Evolutionary conservation across 345 rosid species (phyloP), one percentile per base, ranked within the genome.

Genomic region (Melastoma malabathricum): DNA sequence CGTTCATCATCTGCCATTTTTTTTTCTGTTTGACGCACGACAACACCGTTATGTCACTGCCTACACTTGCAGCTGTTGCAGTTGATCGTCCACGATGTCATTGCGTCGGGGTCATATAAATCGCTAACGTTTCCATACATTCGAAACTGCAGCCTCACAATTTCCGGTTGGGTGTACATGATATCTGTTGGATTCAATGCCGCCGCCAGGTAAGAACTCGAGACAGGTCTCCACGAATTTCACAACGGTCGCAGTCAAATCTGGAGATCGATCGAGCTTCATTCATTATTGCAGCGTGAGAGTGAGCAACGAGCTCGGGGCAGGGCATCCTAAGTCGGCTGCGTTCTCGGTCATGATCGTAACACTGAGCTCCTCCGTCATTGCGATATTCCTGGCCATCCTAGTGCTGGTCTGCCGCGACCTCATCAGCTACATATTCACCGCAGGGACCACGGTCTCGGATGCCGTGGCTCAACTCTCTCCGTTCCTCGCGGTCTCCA

Each of bases 111-210:
- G 10, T 51, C 54, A 3, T 20, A 18, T 13, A 8, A 27, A 43
- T 23, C 16, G 16, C 16, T 15, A 9, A 9, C 10, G 59, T 17
- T 8, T 6, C 18, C 15, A 7, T 48, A 18, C 10, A 25, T 57
- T 15, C 9, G 10, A 8, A 9, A 46, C 23, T 19, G 71, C 75
- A 83, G 93, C 62, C 68, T 74, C 83, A 58, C 79, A 1, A 58
- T 83, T 62, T 46, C 51, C 8, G 87, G 85, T 14, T 27, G 77
- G 53, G 15, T 77, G 44, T 80, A 82, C 57, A 89, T 80, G 87
- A 78, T 89, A n/a, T 77, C 97, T 0, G 78, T 81, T 13, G 97
- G 97, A 15, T 89, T 89, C 71, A 89, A 85, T 48, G 95, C 97
- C 4, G 95, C 95, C 48, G 93, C 79, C 50, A 85, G 97, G 95